Percentiles rank a stretch among this genome's conserved stretches.
These are phyloP conservation scores for Rhododendron mucronatum DNA, from an alignment of 148 eudicot species.

Conservation along the genomic window DNA sequence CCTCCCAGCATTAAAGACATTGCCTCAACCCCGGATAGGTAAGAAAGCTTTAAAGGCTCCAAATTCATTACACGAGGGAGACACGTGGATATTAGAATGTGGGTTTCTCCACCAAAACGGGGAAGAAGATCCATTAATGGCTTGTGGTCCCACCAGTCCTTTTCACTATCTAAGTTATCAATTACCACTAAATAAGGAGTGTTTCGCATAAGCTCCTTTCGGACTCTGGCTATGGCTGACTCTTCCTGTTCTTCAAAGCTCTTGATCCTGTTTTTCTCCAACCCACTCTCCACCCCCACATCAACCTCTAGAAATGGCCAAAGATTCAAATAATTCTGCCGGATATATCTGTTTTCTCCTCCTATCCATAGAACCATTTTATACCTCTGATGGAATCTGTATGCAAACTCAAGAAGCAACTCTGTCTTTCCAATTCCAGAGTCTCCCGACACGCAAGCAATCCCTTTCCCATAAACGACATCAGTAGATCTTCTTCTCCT, in stretches of 20 bases:
- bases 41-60: slow-evolving; percentile 84
- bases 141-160: slow-evolving; percentile 97
- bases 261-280: slow-evolving; percentile 61
- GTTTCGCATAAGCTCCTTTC: slow-evolving; percentile 88
- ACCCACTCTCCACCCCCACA: slow-evolving; percentile 61
- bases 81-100: slow-evolving; percentile 82
- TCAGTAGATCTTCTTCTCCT: slow-evolving; percentile 56
- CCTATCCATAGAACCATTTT: slow-evolving; percentile 96
- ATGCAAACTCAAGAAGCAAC: slow-evolving; percentile 88
- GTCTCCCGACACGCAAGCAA: slow-evolving; percentile 83
- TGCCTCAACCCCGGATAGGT: slow-evolving; percentile 91
- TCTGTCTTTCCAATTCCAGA: slow-evolving; percentile 96
- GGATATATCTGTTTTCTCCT: slow-evolving; percentile 89
- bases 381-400: slow-evolving; percentile 80
- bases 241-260: slow-evolving; percentile 97
- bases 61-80: slow-evolving; percentile 73
- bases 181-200: slow-evolving; percentile 81
- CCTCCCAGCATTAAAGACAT: slow-evolving; percentile 82
- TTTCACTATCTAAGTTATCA: slow-evolving; percentile 88
- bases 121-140: slow-evolving; percentile 94
- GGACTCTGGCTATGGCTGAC: slow-evolving; percentile 69
- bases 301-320: slow-evolving; percentile 85
- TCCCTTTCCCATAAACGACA: slow-evolving; percentile 81
- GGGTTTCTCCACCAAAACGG: slow-evolving; percentile 92
- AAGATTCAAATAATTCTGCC: slow-evolving; percentile 82